These are phyloP conservation scores for Suillus tomentosus DNA, from an alignment of 768 basidiomycete genomes.

Conservation along the genomic window DNA sequence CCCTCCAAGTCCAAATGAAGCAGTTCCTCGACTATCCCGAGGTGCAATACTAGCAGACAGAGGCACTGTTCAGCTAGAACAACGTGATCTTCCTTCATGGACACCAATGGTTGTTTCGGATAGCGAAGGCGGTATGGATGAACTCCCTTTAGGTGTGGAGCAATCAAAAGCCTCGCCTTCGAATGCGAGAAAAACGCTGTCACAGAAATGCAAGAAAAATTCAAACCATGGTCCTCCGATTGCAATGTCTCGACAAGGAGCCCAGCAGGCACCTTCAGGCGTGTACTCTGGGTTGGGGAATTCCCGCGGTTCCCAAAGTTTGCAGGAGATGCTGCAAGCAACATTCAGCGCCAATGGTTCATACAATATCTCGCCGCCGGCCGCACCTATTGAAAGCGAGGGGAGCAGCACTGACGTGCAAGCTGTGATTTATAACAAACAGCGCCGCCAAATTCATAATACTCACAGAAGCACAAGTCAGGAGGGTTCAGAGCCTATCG, in stretches of 20 bases:
- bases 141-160: neutral
- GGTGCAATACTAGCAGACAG: too few relatives aligned
- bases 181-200: neutral
- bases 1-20: neutral
- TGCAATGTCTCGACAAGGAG: neutral
- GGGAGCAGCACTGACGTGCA: neutral
- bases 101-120: conserved; percentile 5
- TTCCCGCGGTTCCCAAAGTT: neutral
- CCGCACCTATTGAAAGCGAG: neutral
- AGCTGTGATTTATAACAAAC: neutral
- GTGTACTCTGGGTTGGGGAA: neutral
- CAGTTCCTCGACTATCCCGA: neutral
- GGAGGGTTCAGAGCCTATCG: neutral
- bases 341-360: conserved; percentile 2
- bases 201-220: neutral
- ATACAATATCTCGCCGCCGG: neutral
- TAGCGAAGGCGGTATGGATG: neutral
- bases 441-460: neutral
- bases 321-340: conserved; percentile 2
- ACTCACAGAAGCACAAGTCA: neutral
- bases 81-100: conserved; percentile 1
- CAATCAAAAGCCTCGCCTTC: neutral
- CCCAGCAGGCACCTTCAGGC: neutral
- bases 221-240: neutral
- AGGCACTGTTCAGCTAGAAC: neutral